phyloP scores from a whole-genome alignment of 345 rosid genomes.

The Passiflora organensis region DNA sequence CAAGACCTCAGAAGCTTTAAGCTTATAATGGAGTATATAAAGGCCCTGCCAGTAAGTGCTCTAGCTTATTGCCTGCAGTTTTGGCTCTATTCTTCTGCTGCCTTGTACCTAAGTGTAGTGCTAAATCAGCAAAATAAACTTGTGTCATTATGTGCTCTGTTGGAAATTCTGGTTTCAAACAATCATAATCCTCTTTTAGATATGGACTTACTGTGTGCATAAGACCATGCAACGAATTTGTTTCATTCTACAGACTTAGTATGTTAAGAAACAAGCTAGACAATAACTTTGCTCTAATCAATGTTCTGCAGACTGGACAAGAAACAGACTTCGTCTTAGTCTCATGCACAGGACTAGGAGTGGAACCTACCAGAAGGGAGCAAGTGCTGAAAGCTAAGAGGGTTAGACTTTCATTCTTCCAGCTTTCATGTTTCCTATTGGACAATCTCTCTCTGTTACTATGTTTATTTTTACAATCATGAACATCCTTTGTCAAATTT shows the following conservation, averaged over 20 bases:
- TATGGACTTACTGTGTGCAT: no score
- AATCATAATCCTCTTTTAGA: not conserved
- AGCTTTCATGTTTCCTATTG: not conserved
- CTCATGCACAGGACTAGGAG: conserved; percentile 86
- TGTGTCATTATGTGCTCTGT: not conserved
- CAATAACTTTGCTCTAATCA: not conserved
- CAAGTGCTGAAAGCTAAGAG: conserved; percentile 93
- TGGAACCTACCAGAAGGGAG: conserved; percentile 79
- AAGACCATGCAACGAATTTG: not conserved
- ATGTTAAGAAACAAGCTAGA: not conserved
- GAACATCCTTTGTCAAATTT: not conserved
- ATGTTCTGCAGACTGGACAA: conserved; percentile 70
- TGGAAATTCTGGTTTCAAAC: not conserved
- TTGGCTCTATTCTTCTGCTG: not conserved
- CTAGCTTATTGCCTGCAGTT: not conserved
- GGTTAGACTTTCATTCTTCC: conserved; percentile 37
- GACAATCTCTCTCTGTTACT: not conserved
- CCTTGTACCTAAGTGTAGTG: not conserved
- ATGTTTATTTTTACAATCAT: conserved; percentile 4
- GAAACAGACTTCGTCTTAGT: conserved; percentile 93
- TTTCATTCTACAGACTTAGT: not conserved
- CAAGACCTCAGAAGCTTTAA: conserved; percentile 87
- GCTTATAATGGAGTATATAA: conserved; percentile 76
- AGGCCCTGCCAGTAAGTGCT: conserved; percentile 80
- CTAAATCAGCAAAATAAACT: not conserved